Conservation (phyloP, 179 eudicot species). For the Beta lomatogona region DNA sequence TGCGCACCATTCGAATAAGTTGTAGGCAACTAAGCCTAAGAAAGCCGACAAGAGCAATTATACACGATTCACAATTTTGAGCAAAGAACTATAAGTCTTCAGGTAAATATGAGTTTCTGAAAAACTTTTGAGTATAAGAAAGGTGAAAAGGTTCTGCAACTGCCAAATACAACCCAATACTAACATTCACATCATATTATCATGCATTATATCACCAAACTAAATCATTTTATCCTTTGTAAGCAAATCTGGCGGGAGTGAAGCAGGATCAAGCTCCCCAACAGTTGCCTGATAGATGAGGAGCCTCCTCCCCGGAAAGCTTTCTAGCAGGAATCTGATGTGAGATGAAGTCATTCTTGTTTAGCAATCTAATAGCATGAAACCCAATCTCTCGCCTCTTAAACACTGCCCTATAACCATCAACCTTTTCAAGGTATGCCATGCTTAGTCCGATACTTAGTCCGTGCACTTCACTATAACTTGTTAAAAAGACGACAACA, state of each 20-base stretch:
- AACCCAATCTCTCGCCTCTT: conserved; percentile 69
- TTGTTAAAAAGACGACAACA: conserved; percentile 66
- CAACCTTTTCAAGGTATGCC: conserved; percentile 80
- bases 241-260: conserved; percentile 69
- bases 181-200: conserved; percentile 8
- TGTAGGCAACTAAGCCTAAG: background rate
- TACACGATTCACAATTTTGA: background rate
- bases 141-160: background rate
- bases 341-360: conserved; percentile 62
- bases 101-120: background rate
- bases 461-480: conserved; percentile 70
- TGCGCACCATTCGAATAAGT: too few species aligned
- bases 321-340: conserved; percentile 90
- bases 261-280: conserved; percentile 99
- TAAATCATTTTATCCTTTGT: conserved; percentile 6
- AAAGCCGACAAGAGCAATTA: background rate
- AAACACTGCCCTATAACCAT: conserved; percentile 72
- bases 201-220: background rate
- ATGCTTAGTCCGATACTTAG: conserved; percentile 81
- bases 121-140: conserved; percentile 10
- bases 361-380: conserved; percentile 63
- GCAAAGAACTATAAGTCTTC: background rate
- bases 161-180: conserved; percentile 21
- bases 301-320: conserved; percentile 62
- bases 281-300: conserved; percentile 52